Evolutionary conservation across 2,329 filamentous ascomycete species (phyloP).

Genomic region (Fusarium cyanostomum): DNA sequence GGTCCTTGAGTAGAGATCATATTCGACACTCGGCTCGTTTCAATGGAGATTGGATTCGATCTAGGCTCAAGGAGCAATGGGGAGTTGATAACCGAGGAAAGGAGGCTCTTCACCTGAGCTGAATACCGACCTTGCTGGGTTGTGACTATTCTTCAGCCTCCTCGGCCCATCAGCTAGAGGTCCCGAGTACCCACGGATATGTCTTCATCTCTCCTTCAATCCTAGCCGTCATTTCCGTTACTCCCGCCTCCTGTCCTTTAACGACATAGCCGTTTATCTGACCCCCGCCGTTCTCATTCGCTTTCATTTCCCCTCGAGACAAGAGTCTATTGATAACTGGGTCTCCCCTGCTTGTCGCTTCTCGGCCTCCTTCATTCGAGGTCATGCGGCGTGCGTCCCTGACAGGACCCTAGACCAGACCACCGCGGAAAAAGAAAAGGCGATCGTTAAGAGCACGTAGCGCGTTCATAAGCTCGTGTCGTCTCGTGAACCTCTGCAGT

Average conservation of each 20-base stretch:
- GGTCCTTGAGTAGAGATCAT: not conserved
- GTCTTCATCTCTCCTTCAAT: not conserved
- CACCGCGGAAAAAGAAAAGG: slow-evolving; percentile 4
- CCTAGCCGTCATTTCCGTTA: not conserved
- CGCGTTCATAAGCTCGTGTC: slow-evolving; percentile 28
- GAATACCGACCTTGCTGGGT: not conserved
- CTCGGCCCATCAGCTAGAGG: not conserved
- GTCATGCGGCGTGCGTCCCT: slow-evolving; percentile 9
- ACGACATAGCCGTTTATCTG: not conserved
- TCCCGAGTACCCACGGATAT: not conserved
- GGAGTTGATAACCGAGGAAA: slow-evolving; percentile 3
- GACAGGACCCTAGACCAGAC: slow-evolving; percentile 32
- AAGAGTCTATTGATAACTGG: slow-evolving; percentile 22
- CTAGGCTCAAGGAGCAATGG: not conserved
- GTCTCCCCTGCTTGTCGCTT: slow-evolving; percentile 40
- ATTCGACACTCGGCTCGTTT: not conserved
- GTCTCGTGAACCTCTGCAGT: slow-evolving; percentile 12
- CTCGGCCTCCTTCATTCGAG: slow-evolving; percentile 2
- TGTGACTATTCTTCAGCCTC: not conserved
- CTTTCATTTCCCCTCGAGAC: slow-evolving; percentile 9
- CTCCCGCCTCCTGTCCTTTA: not conserved
- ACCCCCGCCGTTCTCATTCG: not conserved
- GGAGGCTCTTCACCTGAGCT: not conserved
- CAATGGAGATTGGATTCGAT: not conserved
- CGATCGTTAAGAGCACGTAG: slow-evolving; percentile 1